These are phyloP conservation scores for Eremochloa ophiuroides DNA, from an alignment of 176 grass and related monocot species.

Conservation along the genomic window DNA sequence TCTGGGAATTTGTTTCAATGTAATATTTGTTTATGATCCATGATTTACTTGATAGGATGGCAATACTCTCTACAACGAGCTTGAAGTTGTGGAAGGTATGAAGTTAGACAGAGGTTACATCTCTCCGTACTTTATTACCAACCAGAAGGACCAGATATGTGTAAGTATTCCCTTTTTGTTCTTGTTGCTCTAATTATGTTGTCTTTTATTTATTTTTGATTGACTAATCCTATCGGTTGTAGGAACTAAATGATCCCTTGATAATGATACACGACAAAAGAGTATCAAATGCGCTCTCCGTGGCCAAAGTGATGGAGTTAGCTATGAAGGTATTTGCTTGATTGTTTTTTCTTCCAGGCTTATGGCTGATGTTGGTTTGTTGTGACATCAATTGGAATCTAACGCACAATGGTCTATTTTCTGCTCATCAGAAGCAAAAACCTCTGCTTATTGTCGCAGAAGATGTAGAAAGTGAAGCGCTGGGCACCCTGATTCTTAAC, in stretches of 20 bases:
- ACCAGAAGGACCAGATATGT: constrained; percentile 91
- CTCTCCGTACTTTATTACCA: constrained; percentile 92
- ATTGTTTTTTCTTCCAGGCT: neutral
- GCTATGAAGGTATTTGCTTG: constrained; percentile 60
- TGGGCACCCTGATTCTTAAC: constrained; percentile 89
- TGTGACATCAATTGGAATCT: neutral
- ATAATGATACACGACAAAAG: constrained; percentile 98
- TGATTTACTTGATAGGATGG: constrained; percentile 61
- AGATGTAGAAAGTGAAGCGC: constrained; percentile 86
- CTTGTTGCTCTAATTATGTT: neutral
- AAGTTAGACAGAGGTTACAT: constrained; percentile 95
- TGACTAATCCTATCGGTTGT: neutral
- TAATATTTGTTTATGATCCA: neutral
- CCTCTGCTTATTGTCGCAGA: constrained; percentile 92
- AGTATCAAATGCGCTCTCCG: constrained; percentile 63
- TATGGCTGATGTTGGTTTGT: neutral
- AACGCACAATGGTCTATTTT: neutral
- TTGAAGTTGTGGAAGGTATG: constrained; percentile 99
- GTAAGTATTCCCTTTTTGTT: constrained; percentile 49
- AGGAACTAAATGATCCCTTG: constrained; percentile 90
- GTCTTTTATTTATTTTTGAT: neutral
- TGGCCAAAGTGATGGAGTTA: constrained; percentile 84
- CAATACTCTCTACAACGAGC: constrained; percentile 84
- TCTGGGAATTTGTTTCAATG: neutral
- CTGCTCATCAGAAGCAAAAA: constrained; percentile 62